Evolutionary conservation across 2,329 filamentous ascomycete species (phyloP), one percentile per base, ranked within the genome.

Genomic region (Biscogniauxia marginata): DNA sequence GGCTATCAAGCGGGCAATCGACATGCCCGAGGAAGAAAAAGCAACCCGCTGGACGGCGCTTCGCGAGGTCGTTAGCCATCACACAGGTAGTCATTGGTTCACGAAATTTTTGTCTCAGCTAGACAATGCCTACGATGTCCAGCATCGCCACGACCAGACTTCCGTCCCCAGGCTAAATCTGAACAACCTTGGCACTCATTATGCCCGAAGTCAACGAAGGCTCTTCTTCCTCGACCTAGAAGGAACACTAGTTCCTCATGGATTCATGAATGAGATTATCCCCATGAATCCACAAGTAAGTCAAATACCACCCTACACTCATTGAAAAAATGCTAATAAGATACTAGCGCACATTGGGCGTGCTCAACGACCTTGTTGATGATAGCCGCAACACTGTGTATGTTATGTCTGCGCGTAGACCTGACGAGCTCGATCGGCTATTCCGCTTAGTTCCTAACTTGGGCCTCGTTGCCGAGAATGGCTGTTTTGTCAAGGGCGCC

Each of bases 161-260:
- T 89, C 91, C 0, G 90, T 97, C 8, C 93, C 95, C 19, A 88
- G 95, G 1, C 79, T 98, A 3, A 93, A 90, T 2, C 75, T 93
- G 20, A 82, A 78, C 46, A 75, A 79, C 1, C 77, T 97, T 1
- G 75, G 80, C 2, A 76, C 84, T 49, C 80, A 84, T 58, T 98
- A 97, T 72, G 77, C 81, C 57, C 71, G 77, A 7, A 84, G 89
- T 0, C 73, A 84, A 45, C 83, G 84, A 19, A 86, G 93, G 16
- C 79, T 98, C 2, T 95, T 98, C 73, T 87, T 98, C 62, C 80
- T 98, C 46, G 93, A 98, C 69, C 96, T 96, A 68, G 93, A 98
- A 72, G 93, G 92, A 46, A 98, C 93, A 0, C 78, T 98, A 7
- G 90, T 95, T 46, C 91, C 88, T 52, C 95, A 91, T 83, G 91